Evolutionary conservation across 495 filamentous ascomycete species (phyloP), one percentile per base, ranked within the genome.

Genomic region (Hypoxylon intermedium): DNA sequence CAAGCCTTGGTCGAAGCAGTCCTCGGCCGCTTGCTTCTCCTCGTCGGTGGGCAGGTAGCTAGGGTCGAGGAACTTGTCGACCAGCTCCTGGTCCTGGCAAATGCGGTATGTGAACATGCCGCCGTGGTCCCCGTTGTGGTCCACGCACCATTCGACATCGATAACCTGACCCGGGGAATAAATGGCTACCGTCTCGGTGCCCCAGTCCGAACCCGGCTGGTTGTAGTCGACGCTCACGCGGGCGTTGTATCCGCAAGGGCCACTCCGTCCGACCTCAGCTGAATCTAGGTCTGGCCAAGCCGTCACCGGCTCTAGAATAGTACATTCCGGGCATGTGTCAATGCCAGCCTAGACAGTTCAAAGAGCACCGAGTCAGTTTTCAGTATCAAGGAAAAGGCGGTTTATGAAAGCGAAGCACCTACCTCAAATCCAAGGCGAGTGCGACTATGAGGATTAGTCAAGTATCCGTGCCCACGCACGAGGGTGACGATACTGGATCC

Each of bases 101-200:
- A 85, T 76, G 1, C 82, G 79, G 72, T 83, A 85, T 40, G 73
- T 69, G 67, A 83, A 85, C 81, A 85, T 83, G 65, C 82, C 82
- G 24, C 82, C 81, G 63, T 85, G 82, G 67, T 85, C 82, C 1
- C 82, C 82, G 69, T 83, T 85, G 72, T 82, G 58, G 58, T 85
- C 82, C 19, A 83, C 77, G 51, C 82, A 85, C 81, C 82, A 85
- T 67, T 82, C 63, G 4, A 85, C 80, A 19, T 80, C 75, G 9
- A 83, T 67, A 3, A 70, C 52, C 1, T 81, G 66, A n/a, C 79
- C 78, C 0, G 77, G 69, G 5, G 66, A 68, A 67, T 82, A 85
- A 0, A 73, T 79, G 1, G 69, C 75, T 0, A 83, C 80, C 0
- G 75, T 64, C 0, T 64, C 28, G 13, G 65, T 73, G 9, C 82